phyloP scores from a whole-genome alignment of 768 basidiomycete genomes.

The Thelephora ganbajun region DNA sequence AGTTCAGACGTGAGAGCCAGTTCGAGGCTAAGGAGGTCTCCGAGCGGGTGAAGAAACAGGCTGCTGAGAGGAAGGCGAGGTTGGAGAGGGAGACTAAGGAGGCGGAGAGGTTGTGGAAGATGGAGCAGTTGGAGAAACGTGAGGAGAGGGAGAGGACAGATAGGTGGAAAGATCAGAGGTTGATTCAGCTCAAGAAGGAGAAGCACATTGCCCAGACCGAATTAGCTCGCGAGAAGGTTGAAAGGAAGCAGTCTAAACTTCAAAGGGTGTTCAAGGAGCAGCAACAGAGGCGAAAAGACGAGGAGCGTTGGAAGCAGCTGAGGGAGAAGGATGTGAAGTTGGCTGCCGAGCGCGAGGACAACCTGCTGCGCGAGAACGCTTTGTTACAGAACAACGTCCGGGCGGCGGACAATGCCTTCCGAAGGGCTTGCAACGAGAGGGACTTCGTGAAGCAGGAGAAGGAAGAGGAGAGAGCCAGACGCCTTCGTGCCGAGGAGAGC shows the following conservation, averaged over 20 bases:
- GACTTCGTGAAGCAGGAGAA: not conserved
- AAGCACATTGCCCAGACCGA: not conserved
- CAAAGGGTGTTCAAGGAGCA: slow-evolving; percentile 1
- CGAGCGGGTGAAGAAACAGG: not conserved
- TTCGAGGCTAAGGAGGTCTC: not conserved
- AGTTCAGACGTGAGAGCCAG: not conserved
- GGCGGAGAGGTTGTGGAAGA: not conserved
- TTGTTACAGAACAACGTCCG: too few species aligned
- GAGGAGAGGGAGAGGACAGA: slow-evolving; percentile 6
- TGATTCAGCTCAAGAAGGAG: not conserved
- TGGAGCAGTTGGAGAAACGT: slow-evolving; percentile 9
- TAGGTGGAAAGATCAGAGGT: not conserved
- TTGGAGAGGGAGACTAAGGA: not conserved
- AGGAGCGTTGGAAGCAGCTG: slow-evolving; percentile 2
- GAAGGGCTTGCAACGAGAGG: too few species aligned
- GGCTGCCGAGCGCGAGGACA: not conserved
- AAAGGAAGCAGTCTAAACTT: not conserved
- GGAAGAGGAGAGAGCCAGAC: not conserved
- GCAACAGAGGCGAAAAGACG: not conserved
- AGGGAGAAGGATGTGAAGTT: not conserved
- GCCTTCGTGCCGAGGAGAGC: not conserved
- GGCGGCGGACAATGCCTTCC: too few species aligned
- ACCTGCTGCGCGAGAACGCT: not conserved
- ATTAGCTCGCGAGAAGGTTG: not conserved
- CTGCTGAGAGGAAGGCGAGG: not conserved